A percentile compares a stretch with the other conserved stretches of the same genome.
Conservation (phyloP, 306 rosid genomes). For the Cicer cuneatum region DNA sequence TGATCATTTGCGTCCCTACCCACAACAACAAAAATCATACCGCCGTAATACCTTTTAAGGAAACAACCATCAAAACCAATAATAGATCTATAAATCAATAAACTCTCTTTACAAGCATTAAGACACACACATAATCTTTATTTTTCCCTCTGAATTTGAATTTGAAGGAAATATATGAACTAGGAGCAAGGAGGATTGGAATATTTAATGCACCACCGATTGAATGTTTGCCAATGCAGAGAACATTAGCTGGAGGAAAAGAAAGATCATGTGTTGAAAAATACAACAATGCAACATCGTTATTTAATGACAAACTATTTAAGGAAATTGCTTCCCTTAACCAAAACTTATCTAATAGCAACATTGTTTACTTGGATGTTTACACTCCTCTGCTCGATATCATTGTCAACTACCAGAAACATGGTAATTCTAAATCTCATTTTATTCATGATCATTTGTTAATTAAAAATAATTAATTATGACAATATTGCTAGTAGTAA, state of each 20-base stretch:
- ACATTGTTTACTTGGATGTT: slow-evolving; percentile 53
- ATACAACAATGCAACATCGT: slow-evolving; percentile 49
- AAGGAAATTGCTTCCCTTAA: slow-evolving; percentile 35
- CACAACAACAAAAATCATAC: no score
- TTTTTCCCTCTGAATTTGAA: no score
- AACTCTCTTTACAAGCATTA: no score
- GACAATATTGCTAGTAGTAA: no score
- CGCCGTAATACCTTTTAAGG: no score
- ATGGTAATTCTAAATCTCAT: no score
- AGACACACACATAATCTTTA: no score
- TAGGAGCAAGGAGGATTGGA: slow-evolving; percentile 67
- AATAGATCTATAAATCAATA: no score
- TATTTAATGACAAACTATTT: slow-evolving; percentile 56
- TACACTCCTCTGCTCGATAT: slow-evolving; percentile 61
- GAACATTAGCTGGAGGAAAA: slow-evolving; percentile 61
- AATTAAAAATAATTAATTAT: no score
- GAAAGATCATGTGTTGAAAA: slow-evolving; percentile 53
- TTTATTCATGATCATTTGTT: no score
- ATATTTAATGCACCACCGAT: slow-evolving; percentile 60
- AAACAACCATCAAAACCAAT: no score
- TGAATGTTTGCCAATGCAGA: slow-evolving; percentile 71
- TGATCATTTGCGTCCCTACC: no score
- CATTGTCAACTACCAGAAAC: slow-evolving; percentile 48
- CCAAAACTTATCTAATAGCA: slow-evolving; percentile 39
- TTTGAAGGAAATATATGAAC: slow-evolving; percentile 52